These are phyloP conservation scores for Naematelia encephala DNA, from an alignment of 768 basidiomycete genomes.

Conservation along the genomic window DNA sequence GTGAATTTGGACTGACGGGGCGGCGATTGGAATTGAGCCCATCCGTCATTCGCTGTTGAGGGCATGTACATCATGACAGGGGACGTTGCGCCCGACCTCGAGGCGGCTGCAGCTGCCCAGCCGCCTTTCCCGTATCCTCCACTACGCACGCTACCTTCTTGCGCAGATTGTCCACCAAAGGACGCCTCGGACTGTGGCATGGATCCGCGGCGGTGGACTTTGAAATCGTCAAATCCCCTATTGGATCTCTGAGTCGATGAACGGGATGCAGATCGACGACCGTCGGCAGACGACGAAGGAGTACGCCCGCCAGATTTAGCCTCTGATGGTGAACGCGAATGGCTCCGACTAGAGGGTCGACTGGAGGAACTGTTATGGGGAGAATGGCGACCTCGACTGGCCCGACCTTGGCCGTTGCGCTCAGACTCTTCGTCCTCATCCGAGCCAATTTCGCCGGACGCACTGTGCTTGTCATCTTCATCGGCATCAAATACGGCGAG, in stretches of 20 bases:
- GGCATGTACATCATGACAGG: conserved; percentile 41
- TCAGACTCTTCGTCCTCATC: conserved; percentile 23
- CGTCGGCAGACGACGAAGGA: conserved; percentile 1
- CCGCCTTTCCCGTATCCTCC: conserved; percentile 43
- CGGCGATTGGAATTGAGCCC: conserved; percentile 33
- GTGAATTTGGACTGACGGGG: conserved; percentile 31
- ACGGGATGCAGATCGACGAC: conserved; percentile 14
- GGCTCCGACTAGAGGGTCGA: neutral
- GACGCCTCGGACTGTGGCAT: conserved; percentile 22
- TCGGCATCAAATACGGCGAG: neutral
- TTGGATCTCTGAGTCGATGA: conserved; percentile 19
- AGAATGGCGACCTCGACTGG: neutral
- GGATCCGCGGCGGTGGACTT: conserved; percentile 15
- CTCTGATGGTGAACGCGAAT: conserved; percentile 15
- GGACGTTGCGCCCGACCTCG: conserved; percentile 20
- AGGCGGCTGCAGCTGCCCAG: conserved; percentile 36
- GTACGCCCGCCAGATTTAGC: conserved; percentile 1
- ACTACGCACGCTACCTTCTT: conserved; percentile 24
- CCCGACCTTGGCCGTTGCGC: conserved; percentile 1
- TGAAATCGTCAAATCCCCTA: conserved; percentile 20
- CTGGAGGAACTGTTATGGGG: conserved; percentile 4
- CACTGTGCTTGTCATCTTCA: conserved; percentile 25
- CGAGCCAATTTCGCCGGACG: conserved; percentile 26
- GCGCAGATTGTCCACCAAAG: conserved; percentile 21
- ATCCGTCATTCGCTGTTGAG: conserved; percentile 26